Evolutionary conservation across 257 asterid species (phyloP).

Genomic region (Petunia secreta): DNA sequence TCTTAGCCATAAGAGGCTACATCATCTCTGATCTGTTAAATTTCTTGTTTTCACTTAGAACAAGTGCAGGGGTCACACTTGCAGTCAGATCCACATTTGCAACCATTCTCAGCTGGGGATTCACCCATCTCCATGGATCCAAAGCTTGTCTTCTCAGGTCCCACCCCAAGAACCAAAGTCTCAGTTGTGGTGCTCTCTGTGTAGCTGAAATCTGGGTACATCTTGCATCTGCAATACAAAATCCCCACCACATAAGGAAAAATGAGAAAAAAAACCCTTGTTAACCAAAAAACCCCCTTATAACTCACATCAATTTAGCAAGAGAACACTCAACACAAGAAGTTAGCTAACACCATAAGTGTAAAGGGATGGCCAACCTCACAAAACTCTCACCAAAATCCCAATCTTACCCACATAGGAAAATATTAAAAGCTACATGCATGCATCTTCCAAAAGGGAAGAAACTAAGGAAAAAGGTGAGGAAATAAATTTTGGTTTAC

Average conservation of each 20-base stretch:
- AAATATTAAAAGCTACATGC: not conserved
- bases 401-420: not conserved
- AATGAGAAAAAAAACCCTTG: not conserved
- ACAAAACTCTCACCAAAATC: not conserved
- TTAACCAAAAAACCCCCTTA: not conserved
- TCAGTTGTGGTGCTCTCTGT: slow-evolving; percentile 49
- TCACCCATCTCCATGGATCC: slow-evolving; percentile 28
- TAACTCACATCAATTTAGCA: not conserved
- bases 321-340: too few relatives aligned
- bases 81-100: slow-evolving; percentile 93
- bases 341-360: too few relatives aligned
- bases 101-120: slow-evolving; percentile 63
- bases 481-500: too few relatives aligned
- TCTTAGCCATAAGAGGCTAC: not conserved
- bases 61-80: slow-evolving; percentile 84
- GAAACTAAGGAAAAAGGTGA: not conserved
- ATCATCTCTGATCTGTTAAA: slow-evolving; percentile 43
- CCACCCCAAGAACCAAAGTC: slow-evolving; percentile 66
- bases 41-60: slow-evolving; percentile 45
- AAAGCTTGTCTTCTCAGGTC: slow-evolving; percentile 52
- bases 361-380: not conserved
- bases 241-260: not conserved
- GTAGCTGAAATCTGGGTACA: slow-evolving; percentile 67
- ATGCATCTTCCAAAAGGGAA: not conserved
- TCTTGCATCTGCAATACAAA: slow-evolving; percentile 58